Conservation (phyloP, 768 basidiomycete species). For the Clathrus columnatus region DNA sequence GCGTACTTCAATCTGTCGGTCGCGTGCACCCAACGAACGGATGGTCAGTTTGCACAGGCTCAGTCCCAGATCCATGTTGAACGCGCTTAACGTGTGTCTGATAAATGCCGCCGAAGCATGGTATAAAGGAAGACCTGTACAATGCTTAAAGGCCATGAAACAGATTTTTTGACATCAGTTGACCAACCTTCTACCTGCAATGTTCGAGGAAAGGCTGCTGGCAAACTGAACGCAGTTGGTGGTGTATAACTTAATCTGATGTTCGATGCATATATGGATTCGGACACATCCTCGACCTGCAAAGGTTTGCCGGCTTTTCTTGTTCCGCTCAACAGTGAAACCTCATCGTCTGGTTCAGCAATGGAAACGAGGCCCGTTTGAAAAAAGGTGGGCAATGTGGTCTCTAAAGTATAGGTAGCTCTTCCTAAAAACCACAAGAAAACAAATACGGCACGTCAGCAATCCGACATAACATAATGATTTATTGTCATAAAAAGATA, state of each 20-base stretch:
- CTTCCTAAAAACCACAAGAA: conserved; percentile 56
- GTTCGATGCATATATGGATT: conserved; percentile 47
- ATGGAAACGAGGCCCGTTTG: conserved; percentile 50
- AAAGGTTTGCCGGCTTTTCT: not conserved
- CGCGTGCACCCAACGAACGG: conserved; percentile 22
- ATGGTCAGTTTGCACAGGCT: conserved; percentile 40
- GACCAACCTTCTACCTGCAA: conserved; percentile 60
- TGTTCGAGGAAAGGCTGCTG: conserved; percentile 60
- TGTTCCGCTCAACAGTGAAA: not conserved
- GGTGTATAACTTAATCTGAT: conserved; percentile 62
- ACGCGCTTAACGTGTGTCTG: conserved; percentile 64
- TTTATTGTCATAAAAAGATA: not conserved
- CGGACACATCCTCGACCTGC: conserved; percentile 1
- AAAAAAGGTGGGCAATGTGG: conserved; percentile 69
- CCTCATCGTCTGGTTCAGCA: not conserved
- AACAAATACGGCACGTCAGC: not conserved
- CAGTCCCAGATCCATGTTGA: conserved; percentile 60
- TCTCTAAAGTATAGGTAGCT: conserved; percentile 56
- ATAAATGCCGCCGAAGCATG: conserved; percentile 60
- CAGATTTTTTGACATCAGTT: not conserved
- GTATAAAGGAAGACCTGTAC: conserved; percentile 60
- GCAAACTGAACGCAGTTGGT: conserved; percentile 41
- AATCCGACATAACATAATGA: no score
- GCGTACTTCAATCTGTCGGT: conserved; percentile 51
- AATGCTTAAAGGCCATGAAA: not conserved